Base-by-base conservation (phyloP, 73 alveolate species). In the Uronychia setigera region DNA sequence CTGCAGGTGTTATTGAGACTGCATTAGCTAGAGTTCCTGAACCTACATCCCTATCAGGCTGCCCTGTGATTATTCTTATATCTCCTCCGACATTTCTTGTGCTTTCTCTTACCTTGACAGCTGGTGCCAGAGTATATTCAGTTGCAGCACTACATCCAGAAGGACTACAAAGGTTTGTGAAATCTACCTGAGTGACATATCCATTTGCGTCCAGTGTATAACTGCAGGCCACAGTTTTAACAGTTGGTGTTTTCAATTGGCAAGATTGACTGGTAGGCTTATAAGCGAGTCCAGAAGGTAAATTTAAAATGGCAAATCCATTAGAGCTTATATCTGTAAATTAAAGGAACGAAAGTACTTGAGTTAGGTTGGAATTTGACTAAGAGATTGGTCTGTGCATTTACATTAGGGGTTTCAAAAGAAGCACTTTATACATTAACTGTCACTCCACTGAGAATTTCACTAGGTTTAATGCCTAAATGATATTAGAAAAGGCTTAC, bases 361-460 rank as follows among this genome's bases (percentile, higher is more conserved):
- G 67, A 79, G 31, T 83, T 81, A 1, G 95, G 92, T 28, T 26
- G 75, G 31, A 90, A 58, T 13, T 30, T 32, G 77, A 90, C 80
- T 11, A 59, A 58, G 1, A 90, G 31, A 31, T 59, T 78, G 1
- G 91, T 85, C 46, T 35, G 76, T 0, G 30, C 35, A 26, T 29
- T 31, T 0, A 90, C 95, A 1, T 19, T 25, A 1, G 84, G 60
- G 26, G 59, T 60, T 1, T 83, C 91, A 1, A 90, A 33, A 0
- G 57, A 80, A 0, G 58, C 91, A 11, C 80, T 81, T 14, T 58
- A 29, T 13, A 90, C 32, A 30, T 59, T 58, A 1, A 85, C 87
- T 32, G 90, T 77, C n/a, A 78, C 91, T 33, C 95, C 95, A 67
- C 76, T 80, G 0, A 90, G 75, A 25, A 11, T 86, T 80, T 91